A percentile compares a stretch with the other conserved stretches of the same genome.
Evolutionary conservation across 352 stramenopile species (phyloP).

Genomic region (Phytopythium kandeliae): DNA sequence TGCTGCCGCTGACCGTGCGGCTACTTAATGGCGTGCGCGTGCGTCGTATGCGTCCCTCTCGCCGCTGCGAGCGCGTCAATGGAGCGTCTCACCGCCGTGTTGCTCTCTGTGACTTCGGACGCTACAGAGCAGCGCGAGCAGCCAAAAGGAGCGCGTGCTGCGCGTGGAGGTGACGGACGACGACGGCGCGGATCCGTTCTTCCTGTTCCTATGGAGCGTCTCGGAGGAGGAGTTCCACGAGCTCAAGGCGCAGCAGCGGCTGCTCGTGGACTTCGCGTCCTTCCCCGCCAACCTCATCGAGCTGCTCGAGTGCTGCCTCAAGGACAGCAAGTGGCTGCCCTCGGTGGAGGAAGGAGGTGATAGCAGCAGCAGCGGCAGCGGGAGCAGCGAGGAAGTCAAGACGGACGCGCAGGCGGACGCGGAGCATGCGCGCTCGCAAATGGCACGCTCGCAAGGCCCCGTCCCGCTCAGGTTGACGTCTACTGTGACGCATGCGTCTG

Average conservation of each 20-base stretch:
- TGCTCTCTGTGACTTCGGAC: neutral
- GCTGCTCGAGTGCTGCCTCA: slow-evolving; percentile 85
- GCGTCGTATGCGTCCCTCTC: slow-evolving; percentile 6
- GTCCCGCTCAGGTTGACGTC: slow-evolving; percentile 47
- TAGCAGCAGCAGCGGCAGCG: neutral
- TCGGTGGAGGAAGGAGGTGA: slow-evolving; percentile 12
- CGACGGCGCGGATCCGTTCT: slow-evolving; percentile 88
- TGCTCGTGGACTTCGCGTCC: slow-evolving; percentile 91
- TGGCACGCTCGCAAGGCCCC: slow-evolving; percentile 57
- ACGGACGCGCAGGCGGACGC: slow-evolving; percentile 4
- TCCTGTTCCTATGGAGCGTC: slow-evolving; percentile 91
- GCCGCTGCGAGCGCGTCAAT: neutral
- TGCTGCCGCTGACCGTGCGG: slow-evolving; percentile 66
- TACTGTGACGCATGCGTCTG: too few species aligned
- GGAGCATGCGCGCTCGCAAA: slow-evolving; percentile 13
- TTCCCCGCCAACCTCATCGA: slow-evolving; percentile 93
- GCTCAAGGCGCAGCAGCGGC: slow-evolving; percentile 90
- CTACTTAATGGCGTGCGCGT: slow-evolving; percentile 73
- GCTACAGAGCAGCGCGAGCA: slow-evolving; percentile 67
- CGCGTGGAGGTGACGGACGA: slow-evolving; percentile 93
- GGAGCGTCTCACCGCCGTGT: neutral
- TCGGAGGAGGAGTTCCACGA: slow-evolving; percentile 94
- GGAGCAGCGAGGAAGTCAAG: slow-evolving; percentile 5
- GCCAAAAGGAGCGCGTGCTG: slow-evolving; percentile 86
- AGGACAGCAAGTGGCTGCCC: slow-evolving; percentile 47